Conservation (phyloP, 1,139 yeast species). For the Pneumocystis carinii region DNA sequence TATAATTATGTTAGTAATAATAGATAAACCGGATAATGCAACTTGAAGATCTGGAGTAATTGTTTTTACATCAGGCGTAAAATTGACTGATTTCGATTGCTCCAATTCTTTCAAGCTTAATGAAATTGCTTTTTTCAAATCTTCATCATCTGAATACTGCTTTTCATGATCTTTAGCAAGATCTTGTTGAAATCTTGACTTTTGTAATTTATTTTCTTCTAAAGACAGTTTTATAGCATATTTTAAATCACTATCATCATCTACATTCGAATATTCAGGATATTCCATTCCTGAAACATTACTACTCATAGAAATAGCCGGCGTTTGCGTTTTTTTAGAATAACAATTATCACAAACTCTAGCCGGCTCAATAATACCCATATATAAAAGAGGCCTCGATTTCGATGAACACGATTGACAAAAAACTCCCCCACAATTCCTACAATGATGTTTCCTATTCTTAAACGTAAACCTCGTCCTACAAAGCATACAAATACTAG, state of each 20-base stretch:
- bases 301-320: slow-evolving; percentile 6
- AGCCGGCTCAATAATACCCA: slow-evolving; percentile 79
- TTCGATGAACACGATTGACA: slow-evolving; percentile 72
- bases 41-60: background rate
- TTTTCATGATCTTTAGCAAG: slow-evolving; percentile 7
- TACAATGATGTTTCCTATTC: slow-evolving; percentile 88
- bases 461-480: slow-evolving; percentile 64
- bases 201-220: slow-evolving; percentile 30
- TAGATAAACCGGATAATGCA: slow-evolving; percentile 2
- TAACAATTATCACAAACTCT: slow-evolving; percentile 88
- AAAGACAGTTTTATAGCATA: slow-evolving; percentile 68
- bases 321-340: slow-evolving; percentile 32
- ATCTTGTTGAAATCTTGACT: background rate
- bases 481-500: slow-evolving; percentile 90
- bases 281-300: background rate
- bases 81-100: background rate
- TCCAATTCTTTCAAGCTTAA: slow-evolving; percentile 64
- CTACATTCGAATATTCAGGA: background rate
- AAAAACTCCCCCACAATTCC: slow-evolving; percentile 93
- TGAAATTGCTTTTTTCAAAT: slow-evolving; percentile 87
- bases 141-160: slow-evolving; percentile 55
- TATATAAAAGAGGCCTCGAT: slow-evolving; percentile 53
- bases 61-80: background rate
- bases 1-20: slow-evolving; percentile 2
- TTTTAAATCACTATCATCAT: slow-evolving; percentile 48